Evolutionary conservation across 192 early-diverging fungal species (phyloP).

Genomic region (Mortierella hygrophila): DNA sequence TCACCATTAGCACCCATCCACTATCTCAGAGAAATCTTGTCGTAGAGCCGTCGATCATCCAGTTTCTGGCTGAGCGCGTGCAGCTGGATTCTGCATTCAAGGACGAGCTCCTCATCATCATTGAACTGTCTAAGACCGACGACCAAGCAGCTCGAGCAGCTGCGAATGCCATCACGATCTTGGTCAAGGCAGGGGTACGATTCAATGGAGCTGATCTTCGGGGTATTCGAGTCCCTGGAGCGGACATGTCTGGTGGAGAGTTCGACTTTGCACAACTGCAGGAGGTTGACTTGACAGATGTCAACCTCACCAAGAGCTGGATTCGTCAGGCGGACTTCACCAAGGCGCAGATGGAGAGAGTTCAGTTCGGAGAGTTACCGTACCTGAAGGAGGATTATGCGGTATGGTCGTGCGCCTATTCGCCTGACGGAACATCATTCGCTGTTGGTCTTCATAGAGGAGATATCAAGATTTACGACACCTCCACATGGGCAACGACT

Average conservation of each 20-base stretch:
- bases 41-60: background rate
- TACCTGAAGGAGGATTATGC: background rate
- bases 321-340: slow-evolving; percentile 2
- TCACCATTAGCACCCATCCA: background rate
- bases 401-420: background rate
- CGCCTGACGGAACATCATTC: background rate
- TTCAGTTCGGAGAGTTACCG: slow-evolving; percentile 9
- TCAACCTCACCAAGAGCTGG: slow-evolving; percentile 4
- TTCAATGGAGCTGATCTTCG: slow-evolving; percentile 12
- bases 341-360: slow-evolving; percentile 2
- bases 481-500: background rate
- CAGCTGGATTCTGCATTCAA: slow-evolving; percentile 9
- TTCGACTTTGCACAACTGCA: slow-evolving; percentile 14
- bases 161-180: slow-evolving; percentile 19
- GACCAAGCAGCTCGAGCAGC: background rate
- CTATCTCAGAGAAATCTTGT: background rate
- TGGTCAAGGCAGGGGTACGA: background rate
- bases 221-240: slow-evolving; percentile 14
- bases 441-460: background rate
- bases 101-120: background rate
- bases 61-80: slow-evolving; percentile 14
- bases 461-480: background rate
- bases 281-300: background rate
- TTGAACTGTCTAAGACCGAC: slow-evolving; percentile 15
- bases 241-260: slow-evolving; percentile 9